Evolutionary conservation across 2,329 filamentous ascomycete genomes (phyloP).

Genomic region (Ceratocystis ficicola): DNA sequence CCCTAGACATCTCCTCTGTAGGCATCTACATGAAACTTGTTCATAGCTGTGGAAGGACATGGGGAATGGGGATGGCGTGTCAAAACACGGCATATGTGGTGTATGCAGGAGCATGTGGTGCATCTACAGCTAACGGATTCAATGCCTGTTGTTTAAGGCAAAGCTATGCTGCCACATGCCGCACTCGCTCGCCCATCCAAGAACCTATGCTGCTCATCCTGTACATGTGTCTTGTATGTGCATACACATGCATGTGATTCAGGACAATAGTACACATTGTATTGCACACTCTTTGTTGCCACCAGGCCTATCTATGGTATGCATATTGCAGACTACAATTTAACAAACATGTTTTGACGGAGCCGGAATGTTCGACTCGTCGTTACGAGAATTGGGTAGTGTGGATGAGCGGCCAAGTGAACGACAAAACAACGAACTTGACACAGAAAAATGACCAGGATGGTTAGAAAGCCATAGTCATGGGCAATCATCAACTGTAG

Average conservation of each 20-base stretch:
- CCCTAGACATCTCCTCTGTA: too few species aligned
- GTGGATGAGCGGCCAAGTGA: not conserved
- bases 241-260: not conserved
- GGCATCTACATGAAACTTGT: not conserved
- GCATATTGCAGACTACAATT: not conserved
- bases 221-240: not conserved
- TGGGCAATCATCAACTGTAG: too few species aligned
- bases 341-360: not conserved
- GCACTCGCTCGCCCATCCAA: too few species aligned
- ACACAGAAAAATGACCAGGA: too few species aligned
- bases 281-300: not conserved
- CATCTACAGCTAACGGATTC: not conserved
- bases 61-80: too few species aligned
- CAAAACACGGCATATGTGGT: too few species aligned
- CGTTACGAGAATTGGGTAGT: not conserved
- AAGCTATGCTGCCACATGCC: not conserved
- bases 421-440: not conserved
- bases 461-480: too few species aligned
- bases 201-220: not conserved
- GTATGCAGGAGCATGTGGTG: not conserved
- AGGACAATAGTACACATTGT: not conserved
- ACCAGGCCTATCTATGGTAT: not conserved
- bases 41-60: too few species aligned
- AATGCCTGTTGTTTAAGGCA: constrained; percentile 5
- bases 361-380: not conserved